Evolutionary conservation across 805 yeast genomes (phyloP), one percentile per base, ranked within the genome.

Genomic region (Candida namnaoensis): DNA sequence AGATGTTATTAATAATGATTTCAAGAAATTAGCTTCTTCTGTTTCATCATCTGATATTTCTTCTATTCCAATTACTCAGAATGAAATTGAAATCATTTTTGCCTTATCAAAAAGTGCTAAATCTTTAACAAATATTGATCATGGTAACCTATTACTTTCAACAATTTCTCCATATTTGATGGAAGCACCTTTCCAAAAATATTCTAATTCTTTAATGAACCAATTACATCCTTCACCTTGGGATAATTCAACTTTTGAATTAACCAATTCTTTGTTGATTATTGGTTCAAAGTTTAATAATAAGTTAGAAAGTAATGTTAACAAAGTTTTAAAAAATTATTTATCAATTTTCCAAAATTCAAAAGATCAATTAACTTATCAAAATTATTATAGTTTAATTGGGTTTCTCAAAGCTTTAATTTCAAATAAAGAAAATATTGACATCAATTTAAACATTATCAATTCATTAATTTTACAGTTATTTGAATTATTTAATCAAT

Each of bases 41-140:
- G 41, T 56, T 5, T 15, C 44, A 3, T 35, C 36, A 4, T 15
- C 34, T 9, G 52, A 54, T 35, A 42, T 52, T 1, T 49, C 58
- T 6, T 28, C 39, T 33, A 47, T 51, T 30, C 58, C 58, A 36
- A 52, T 56, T 34, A 60, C 76, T 2, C 59, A 66, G 34, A 73
- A 70, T 43, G 83, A 79, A 45, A 66, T 71, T 53, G 84, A 79
- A 49, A 68, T 74, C 11, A 56, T 79, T 39, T 42, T 71, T 35
- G 76, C 83, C 0, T 57, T 78, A n/a, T 66, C 53, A 2, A 42
- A 43, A 11, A 47, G 80, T 45, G 51, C 68, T 10, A 53, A 69
- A 5, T 42, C 44, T 5, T 60, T 64, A 9, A 44, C 58, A 38
- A 60, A 59, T 32, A 49, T 52, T 24, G 53, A 56, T 1, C 72